Evolutionary conservation across 108 stramenopile genomes (phyloP).

Genomic region (Pelagomonas calceolata): DNA sequence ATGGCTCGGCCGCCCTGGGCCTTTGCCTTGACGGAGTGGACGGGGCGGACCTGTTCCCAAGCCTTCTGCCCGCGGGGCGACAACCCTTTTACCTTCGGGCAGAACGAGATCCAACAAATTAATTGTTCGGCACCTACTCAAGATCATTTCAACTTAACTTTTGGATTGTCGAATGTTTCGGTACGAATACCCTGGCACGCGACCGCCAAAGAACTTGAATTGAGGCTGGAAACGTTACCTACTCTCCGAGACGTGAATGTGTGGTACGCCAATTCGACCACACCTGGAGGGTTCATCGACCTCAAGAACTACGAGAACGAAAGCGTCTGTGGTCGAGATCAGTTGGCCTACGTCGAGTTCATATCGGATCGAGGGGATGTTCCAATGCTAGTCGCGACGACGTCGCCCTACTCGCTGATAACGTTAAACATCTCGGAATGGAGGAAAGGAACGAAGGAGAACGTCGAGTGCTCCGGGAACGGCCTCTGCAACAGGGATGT

Average conservation of each 20-base stretch:
- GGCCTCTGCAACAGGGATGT: slow-evolving; percentile 16
- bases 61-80: slow-evolving; percentile 42
- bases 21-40: slow-evolving; percentile 29
- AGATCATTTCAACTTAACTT: not conserved
- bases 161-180: not conserved
- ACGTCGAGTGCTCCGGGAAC: slow-evolving; percentile 16
- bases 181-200: not conserved
- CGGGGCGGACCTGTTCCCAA: slow-evolving; percentile 41
- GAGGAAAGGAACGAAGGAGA: slow-evolving; percentile 10
- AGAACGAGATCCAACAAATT: slow-evolving; percentile 36
- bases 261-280: no score
- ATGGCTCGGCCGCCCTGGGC: slow-evolving; percentile 3
- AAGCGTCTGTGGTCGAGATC: slow-evolving; percentile 1
- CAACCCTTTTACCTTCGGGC: slow-evolving; percentile 40
- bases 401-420: not conserved
- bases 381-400: slow-evolving; percentile 1
- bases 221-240: not conserved
- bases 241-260: slow-evolving; percentile 9
- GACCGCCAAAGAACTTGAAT: not conserved
- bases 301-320: not conserved
- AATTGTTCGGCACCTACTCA: slow-evolving; percentile 8
- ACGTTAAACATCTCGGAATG: slow-evolving; percentile 7
- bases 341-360: slow-evolving; percentile 13
- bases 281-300: no score
- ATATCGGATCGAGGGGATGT: slow-evolving; percentile 15